Percentiles rank a stretch among this genome's conserved stretches.
Conservation (phyloP, 2,329 filamentous ascomycete genomes). For the Biscogniauxia marginata region DNA sequence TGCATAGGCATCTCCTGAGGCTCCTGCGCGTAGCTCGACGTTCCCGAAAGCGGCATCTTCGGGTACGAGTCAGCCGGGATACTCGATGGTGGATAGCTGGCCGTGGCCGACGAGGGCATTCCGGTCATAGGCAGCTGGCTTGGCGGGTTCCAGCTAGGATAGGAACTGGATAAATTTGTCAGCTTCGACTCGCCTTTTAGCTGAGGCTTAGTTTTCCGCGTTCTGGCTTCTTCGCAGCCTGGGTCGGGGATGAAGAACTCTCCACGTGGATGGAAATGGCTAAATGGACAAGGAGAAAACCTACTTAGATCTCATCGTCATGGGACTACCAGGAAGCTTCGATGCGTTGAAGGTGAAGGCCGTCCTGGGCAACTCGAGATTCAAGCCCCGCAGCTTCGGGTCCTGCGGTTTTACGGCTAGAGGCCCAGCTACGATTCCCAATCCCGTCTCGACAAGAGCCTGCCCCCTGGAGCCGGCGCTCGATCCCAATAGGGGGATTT, state of each 20-base stretch:
- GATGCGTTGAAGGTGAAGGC: constrained; percentile 59
- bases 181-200: constrained; percentile 16
- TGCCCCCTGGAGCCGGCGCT: constrained; percentile 78
- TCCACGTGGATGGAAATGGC: not conserved
- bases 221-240: not conserved
- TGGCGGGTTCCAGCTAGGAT: constrained; percentile 54
- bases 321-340: constrained; percentile 53
- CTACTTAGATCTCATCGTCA: constrained; percentile 60
- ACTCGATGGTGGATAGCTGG: constrained; percentile 49
- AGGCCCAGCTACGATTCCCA: constrained; percentile 59
- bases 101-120: constrained; percentile 46
- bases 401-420: constrained; percentile 55
- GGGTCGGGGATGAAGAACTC: not conserved
- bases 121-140: constrained; percentile 47
- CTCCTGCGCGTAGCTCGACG: constrained; percentile 48
- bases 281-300: constrained; percentile 27
- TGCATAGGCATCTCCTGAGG: constrained; percentile 54
- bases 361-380: constrained; percentile 55
- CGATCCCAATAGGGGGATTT: constrained; percentile 77
- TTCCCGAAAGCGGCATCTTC: constrained; percentile 51
- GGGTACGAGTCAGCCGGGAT: constrained; percentile 52
- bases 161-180: constrained; percentile 47
- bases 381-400: constrained; percentile 49
- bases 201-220: constrained; percentile 1
- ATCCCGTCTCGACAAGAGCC: constrained; percentile 62